These are phyloP conservation scores for Saccharomyces hybrid DNA, from an alignment of 1,139 yeast genomes.

Conservation along the genomic window DNA sequence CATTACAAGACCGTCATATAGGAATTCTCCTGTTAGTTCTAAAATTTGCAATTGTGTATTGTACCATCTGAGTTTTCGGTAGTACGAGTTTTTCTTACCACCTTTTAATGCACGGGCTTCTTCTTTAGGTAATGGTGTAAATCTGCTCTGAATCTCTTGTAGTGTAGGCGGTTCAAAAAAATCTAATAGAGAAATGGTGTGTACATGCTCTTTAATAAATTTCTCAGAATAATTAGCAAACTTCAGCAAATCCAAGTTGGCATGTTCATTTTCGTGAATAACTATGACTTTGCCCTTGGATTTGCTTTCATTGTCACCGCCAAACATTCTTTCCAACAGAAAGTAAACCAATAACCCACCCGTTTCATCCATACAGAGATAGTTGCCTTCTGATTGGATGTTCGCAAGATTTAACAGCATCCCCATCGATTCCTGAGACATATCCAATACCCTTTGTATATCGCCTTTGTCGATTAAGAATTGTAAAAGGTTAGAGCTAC, in stretches of 20 bases:
- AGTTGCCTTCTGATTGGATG: slow-evolving; percentile 82
- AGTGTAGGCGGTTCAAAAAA: slow-evolving; percentile 59
- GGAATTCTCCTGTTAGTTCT: slow-evolving; percentile 41
- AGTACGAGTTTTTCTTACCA: slow-evolving; percentile 58
- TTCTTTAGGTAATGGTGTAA: slow-evolving; percentile 44
- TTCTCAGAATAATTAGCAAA: slow-evolving; percentile 57
- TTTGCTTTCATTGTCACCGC: slow-evolving; percentile 33
- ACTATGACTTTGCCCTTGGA: slow-evolving; percentile 58
- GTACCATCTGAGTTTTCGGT: slow-evolving; percentile 43
- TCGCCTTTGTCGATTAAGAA: slow-evolving; percentile 71
- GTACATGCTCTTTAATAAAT: slow-evolving; percentile 47
- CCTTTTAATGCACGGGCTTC: slow-evolving; percentile 52
- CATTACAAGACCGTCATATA: slow-evolving; percentile 71
- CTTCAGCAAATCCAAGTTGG: slow-evolving; percentile 65
- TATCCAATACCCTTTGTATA: slow-evolving; percentile 60
- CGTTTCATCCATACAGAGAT: slow-evolving; percentile 83
- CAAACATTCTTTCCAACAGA: slow-evolving; percentile 83
- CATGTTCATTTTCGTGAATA: slow-evolving; percentile 88
- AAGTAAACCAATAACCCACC: slow-evolving; percentile 81
- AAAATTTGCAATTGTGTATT: slow-evolving; percentile 46
- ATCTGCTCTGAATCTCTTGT: slow-evolving; percentile 41
- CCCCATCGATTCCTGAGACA: slow-evolving; percentile 80
- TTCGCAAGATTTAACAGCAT: slow-evolving; percentile 69
- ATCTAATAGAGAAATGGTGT: slow-evolving; percentile 71
- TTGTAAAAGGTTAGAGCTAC: slow-evolving; percentile 68